These are phyloP conservation scores for Pythium rishiriense DNA, from an alignment of 352 stramenopile genomes.

Conservation along the genomic window DNA sequence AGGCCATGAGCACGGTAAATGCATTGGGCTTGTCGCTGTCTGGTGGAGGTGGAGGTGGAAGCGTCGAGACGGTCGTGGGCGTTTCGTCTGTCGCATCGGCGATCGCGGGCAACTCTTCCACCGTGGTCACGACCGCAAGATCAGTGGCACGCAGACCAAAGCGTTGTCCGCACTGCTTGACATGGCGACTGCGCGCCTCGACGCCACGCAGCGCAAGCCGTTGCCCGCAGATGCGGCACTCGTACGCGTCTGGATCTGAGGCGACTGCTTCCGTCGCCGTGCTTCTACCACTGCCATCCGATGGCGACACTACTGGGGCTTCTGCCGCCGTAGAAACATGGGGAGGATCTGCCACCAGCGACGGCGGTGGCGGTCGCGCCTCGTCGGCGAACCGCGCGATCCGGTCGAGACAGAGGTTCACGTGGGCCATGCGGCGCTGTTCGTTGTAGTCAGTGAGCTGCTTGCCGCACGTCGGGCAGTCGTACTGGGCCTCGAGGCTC, in stretches of 20 bases:
- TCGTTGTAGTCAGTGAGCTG: conserved; percentile 69
- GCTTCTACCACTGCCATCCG: background rate
- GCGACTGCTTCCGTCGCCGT: background rate
- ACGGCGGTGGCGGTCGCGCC: background rate
- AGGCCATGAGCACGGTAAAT: conserved; percentile 62
- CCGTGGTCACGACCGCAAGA: conserved; percentile 31
- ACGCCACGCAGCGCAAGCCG: conserved; percentile 43
- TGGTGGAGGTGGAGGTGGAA: background rate
- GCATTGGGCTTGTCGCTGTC: conserved; percentile 31
- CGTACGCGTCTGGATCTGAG: conserved; percentile 30
- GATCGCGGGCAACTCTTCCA: too few species aligned
- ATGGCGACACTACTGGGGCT: background rate
- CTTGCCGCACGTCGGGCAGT: conserved; percentile 58
- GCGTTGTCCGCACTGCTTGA: conserved; percentile 73
- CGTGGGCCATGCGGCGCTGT: conserved; percentile 61
- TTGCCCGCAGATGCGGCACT: conserved; percentile 72
- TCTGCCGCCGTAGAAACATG: background rate
- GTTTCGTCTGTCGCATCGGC: background rate
- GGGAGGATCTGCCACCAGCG: background rate
- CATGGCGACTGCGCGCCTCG: conserved; percentile 61
- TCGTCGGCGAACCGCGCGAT: conserved; percentile 15
- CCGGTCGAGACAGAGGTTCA: conserved; percentile 66
- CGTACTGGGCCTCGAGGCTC: conserved; percentile 31
- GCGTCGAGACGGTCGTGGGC: background rate
- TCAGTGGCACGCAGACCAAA: conserved; percentile 63